Conservation (phyloP, 768 basidiomycete species). For the Glaciozyma martinii region DNA sequence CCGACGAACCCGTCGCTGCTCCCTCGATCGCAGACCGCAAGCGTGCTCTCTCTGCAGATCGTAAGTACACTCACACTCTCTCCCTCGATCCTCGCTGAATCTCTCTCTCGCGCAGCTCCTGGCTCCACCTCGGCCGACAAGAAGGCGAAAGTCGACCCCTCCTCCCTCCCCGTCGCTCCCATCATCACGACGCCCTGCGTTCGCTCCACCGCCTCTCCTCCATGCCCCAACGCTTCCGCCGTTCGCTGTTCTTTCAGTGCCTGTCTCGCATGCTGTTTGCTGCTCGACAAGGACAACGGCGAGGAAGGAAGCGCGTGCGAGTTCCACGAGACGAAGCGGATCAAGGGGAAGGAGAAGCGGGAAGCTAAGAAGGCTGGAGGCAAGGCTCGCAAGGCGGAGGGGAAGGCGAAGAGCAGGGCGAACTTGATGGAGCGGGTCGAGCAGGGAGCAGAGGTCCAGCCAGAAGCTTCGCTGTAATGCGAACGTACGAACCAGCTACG, state of each 20-base stretch:
- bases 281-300: background rate
- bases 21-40: constrained; percentile 15
- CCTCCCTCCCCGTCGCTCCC: background rate
- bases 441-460: constrained; percentile 1
- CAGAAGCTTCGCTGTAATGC: background rate
- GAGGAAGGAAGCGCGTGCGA: constrained; percentile 5
- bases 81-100: background rate
- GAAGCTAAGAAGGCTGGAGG: constrained; percentile 24
- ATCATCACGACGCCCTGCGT: background rate
- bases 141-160: background rate
- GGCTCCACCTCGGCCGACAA: background rate
- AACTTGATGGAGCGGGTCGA: constrained; percentile 11
- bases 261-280: constrained; percentile 20
- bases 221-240: constrained; percentile 21
- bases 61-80: background rate
- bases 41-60: constrained; percentile 17
- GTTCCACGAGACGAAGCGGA: constrained; percentile 17
- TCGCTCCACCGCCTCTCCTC: background rate
- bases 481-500: too few species aligned
- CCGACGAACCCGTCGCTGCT: constrained; percentile 12
- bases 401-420: constrained; percentile 2
- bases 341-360: background rate
- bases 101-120: background rate
- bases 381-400: background rate
- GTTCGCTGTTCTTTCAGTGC: constrained; percentile 14